Evolutionary conservation across 768 basidiomycete species (phyloP).

Genomic region (Suillus sp.): DNA sequence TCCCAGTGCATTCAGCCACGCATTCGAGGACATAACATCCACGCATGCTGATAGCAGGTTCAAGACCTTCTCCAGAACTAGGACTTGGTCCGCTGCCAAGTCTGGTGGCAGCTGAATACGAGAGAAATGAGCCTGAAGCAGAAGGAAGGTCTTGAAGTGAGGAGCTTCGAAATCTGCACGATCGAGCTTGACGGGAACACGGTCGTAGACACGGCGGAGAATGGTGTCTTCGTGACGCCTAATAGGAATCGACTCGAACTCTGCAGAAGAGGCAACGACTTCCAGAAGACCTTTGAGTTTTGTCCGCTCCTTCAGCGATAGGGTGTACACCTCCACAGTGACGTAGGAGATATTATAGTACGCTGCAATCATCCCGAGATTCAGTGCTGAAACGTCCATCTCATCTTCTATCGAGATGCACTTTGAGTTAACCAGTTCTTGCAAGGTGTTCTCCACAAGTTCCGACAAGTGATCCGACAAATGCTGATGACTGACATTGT

Average conservation of each 20-base stretch:
- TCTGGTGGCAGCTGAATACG: constrained; percentile 91
- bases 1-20: constrained; percentile 89
- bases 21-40: constrained; percentile 97
- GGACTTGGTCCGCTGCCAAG: constrained; percentile 85
- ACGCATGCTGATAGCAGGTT: constrained; percentile 93
- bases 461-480: constrained; percentile 96
- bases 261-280: constrained; percentile 95
- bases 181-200: constrained; percentile 94
- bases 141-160: constrained; percentile 97
- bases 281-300: constrained; percentile 97
- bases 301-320: constrained; percentile 93
- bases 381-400: constrained; percentile 89
- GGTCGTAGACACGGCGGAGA: constrained; percentile 90
- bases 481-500: constrained; percentile 95
- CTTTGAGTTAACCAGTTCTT: constrained; percentile 90
- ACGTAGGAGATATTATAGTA: constrained; percentile 96
- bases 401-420: constrained; percentile 95
- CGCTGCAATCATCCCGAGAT: constrained; percentile 98
- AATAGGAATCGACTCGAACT: constrained; percentile 94
- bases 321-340: constrained; percentile 94
- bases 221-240: constrained; percentile 89
- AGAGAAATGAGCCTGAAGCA: constrained; percentile 96
- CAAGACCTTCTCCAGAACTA: constrained; percentile 88
- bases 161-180: constrained; percentile 86
- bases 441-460: constrained; percentile 90